Percentiles rank a stretch among this genome's conserved stretches.
Evolutionary conservation across 1,284 basidiomycete species (phyloP).

Genomic region (Schizophyllum amplum): DNA sequence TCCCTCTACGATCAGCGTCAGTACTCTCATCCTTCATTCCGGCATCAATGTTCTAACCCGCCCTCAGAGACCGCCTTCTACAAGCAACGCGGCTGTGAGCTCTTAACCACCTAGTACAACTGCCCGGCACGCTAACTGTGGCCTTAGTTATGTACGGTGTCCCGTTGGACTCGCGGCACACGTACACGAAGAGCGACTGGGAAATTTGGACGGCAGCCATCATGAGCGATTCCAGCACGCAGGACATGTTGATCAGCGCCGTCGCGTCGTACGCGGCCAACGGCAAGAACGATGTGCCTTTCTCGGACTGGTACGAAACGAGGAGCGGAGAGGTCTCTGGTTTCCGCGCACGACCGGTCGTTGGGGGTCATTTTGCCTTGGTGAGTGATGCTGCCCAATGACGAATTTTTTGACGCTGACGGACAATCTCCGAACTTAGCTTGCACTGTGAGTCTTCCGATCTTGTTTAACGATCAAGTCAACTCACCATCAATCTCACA

Average conservation of each 20-base stretch:
- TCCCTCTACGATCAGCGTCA: constrained; percentile 56
- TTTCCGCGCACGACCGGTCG: constrained; percentile 55
- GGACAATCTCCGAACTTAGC: not conserved
- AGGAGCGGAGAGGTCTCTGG: constrained; percentile 29
- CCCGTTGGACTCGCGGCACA: constrained; percentile 59
- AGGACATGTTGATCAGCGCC: constrained; percentile 48
- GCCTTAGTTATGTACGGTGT: constrained; percentile 43
- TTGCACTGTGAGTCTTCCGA: not conserved
- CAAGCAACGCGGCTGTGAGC: constrained; percentile 38
- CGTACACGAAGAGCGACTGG: constrained; percentile 67
- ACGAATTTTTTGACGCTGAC: not conserved
- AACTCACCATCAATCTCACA: not conserved
- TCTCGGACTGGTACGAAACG: constrained; percentile 62
- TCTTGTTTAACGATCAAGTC: too few species aligned
- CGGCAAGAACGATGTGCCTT: constrained; percentile 40
- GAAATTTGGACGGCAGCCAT: constrained; percentile 54
- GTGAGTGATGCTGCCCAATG: constrained; percentile 17
- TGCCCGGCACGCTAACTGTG: not conserved
- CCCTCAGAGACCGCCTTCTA: constrained; percentile 58
- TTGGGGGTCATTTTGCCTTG: constrained; percentile 47
- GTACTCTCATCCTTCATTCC: constrained; percentile 12
- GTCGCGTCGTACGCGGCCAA: constrained; percentile 50
- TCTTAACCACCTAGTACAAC: not conserved
- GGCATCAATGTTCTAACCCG: not conserved
- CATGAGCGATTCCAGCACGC: constrained; percentile 37